A percentile compares a stretch with the other conserved stretches of the same genome.
Conservation (phyloP, 179 eudicot genomes). For the Carnegiea gigantea region DNA sequence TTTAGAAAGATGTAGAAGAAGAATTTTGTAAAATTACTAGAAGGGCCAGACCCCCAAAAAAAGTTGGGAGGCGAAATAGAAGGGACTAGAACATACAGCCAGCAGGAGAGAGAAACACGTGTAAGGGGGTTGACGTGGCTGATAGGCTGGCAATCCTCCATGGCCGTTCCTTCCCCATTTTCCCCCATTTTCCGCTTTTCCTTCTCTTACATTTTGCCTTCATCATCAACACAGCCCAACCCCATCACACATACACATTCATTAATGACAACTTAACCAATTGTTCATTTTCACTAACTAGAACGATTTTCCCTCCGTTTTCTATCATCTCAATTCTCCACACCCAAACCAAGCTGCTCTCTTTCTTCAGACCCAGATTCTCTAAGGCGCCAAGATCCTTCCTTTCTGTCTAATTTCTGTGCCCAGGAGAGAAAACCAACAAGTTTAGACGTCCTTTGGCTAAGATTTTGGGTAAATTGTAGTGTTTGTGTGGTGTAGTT, state of each 20-base stretch:
- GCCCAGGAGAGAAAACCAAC: not conserved
- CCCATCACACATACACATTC: not conserved
- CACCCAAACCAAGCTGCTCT: not conserved
- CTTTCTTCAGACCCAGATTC: not conserved
- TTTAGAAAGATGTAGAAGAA: not conserved
- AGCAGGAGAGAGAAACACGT: slow-evolving; percentile 30
- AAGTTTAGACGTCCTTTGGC: not conserved
- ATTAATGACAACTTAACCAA: not conserved
- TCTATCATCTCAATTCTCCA: not conserved
- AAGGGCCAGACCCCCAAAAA: not conserved
- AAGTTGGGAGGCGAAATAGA: slow-evolving; percentile 1
- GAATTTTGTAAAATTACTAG: not conserved
- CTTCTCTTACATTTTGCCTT: slow-evolving; percentile 6
- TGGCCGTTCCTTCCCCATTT: slow-evolving; percentile 9
- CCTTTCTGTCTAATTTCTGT: slow-evolving; percentile 16
- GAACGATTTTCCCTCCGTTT: slow-evolving; percentile 32
- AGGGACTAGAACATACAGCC: slow-evolving; percentile 4
- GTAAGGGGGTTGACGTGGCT: slow-evolving; percentile 40
- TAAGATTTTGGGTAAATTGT: not conserved
- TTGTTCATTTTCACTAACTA: not conserved
- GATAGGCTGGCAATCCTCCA: slow-evolving; percentile 35
- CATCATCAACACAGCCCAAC: slow-evolving; percentile 17
- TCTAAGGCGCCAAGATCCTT: slow-evolving; percentile 7
- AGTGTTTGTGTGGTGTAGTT: slow-evolving; percentile 3
- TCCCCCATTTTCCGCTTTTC: slow-evolving; percentile 15